phyloP scores from a whole-genome alignment of 805 yeast species.

The Dipodascus albidus region DNA sequence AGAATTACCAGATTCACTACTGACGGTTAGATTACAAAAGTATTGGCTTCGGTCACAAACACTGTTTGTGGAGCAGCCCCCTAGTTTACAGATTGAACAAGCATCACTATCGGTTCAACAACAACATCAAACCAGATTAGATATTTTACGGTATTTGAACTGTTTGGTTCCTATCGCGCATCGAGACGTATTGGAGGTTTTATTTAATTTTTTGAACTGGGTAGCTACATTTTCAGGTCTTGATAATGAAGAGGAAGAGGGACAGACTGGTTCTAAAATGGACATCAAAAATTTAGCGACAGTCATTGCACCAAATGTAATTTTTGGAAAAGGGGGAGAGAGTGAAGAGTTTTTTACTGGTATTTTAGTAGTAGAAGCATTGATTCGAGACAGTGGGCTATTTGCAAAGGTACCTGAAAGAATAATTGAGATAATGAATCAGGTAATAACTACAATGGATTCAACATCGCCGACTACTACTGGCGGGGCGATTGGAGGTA shows the following conservation, averaged over 20 bases:
- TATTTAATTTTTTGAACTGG: constrained; percentile 83
- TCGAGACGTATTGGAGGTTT: constrained; percentile 77
- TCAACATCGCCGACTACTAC: not conserved
- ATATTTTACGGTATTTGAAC: constrained; percentile 52
- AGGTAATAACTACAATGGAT: not conserved
- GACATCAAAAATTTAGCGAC: constrained; percentile 92
- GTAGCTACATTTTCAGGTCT: constrained; percentile 89
- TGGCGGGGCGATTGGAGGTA: not conserved
- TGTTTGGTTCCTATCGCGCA: constrained; percentile 72
- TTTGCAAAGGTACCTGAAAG: not conserved
- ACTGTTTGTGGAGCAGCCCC: constrained; percentile 10
- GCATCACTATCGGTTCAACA: constrained; percentile 12
- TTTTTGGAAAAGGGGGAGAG: constrained; percentile 37
- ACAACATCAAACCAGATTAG: constrained; percentile 35
- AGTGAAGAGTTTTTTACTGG: not conserved
- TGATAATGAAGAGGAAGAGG: constrained; percentile 51
- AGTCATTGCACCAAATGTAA: constrained; percentile 85
- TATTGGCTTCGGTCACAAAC: constrained; percentile 52
- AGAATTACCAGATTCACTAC: constrained; percentile 84
- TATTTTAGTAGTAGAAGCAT: not conserved
- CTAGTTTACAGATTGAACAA: not conserved
- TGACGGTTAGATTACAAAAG: constrained; percentile 65
- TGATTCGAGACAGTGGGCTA: not conserved
- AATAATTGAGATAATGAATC: not conserved
- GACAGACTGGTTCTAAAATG: constrained; percentile 75